These are phyloP conservation scores for Linum trigynum DNA, from an alignment of 345 rosid species.

Conservation along the genomic window DNA sequence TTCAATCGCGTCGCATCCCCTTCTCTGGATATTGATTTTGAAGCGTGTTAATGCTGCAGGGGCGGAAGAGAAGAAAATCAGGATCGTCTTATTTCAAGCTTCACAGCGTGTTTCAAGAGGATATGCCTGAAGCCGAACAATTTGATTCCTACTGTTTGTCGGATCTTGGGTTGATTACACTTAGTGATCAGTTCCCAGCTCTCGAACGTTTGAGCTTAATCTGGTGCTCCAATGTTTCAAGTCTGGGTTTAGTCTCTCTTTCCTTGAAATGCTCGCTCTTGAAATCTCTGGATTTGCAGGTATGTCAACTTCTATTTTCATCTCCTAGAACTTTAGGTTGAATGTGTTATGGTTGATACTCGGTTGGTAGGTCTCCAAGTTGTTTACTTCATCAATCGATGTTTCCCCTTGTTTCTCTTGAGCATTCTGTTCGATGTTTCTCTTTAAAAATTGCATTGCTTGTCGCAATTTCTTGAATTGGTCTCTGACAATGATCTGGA, in stretches of 20 bases:
- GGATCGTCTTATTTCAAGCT: conserved; percentile 26
- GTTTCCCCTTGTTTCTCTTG: not conserved
- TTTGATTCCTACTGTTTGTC: conserved; percentile 45
- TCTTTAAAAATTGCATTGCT: too few species aligned
- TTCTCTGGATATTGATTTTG: not conserved
- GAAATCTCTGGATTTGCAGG: conserved; percentile 81
- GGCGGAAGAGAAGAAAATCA: conserved; percentile 38
- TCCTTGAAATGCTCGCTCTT: conserved; percentile 51
- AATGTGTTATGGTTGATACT: not conserved
- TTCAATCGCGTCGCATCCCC: not conserved
- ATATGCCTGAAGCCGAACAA: conserved; percentile 23
- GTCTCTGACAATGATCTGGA: not conserved
- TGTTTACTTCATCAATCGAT: not conserved
- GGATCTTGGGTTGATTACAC: conserved; percentile 55
- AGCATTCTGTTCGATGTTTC: not conserved
- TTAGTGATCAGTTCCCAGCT: conserved; percentile 57
- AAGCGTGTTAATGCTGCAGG: not conserved
- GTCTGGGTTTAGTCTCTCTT: conserved; percentile 52
- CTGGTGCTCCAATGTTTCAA: conserved; percentile 76
- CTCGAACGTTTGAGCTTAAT: conserved; percentile 71
- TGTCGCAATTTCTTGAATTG: not conserved
- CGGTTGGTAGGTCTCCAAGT: not conserved
- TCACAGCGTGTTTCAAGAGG: conserved; percentile 19
- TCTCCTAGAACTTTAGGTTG: not conserved
- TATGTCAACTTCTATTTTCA: conserved; percentile 8